Conservation (phyloP, 1,284 basidiomycete species). For the Heterobasidion occidentale region DNA sequence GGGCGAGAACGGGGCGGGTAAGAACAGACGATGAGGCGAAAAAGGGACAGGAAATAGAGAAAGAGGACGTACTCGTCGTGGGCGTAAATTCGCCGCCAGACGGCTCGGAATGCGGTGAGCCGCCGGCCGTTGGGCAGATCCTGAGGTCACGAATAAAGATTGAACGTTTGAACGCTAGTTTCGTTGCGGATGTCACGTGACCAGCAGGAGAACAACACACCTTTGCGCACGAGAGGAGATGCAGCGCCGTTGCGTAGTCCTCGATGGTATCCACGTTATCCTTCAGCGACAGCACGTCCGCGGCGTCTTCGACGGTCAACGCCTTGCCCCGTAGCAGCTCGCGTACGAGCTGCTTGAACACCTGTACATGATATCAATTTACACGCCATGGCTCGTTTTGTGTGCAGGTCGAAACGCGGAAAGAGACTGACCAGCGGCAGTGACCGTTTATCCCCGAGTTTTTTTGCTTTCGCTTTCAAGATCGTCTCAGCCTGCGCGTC, state of each 20-base stretch:
- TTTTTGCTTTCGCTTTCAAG: constrained; percentile 42
- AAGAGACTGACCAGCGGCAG: constrained; percentile 35
- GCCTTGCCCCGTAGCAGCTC: constrained; percentile 63
- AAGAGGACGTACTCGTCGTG: constrained; percentile 72
- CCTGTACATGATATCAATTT: constrained; percentile 24
- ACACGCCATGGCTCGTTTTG: not conserved
- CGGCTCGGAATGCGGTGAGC: constrained; percentile 58
- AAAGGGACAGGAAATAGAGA: not conserved
- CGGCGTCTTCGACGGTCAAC: constrained; percentile 58
- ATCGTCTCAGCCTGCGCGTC: constrained; percentile 63
- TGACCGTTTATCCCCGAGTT: constrained; percentile 34
- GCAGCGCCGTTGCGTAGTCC: constrained; percentile 59
- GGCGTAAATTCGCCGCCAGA: constrained; percentile 85
- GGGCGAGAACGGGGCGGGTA: not conserved
- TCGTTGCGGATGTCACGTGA: not conserved
- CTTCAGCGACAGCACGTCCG: constrained; percentile 67
- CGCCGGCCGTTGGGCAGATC: constrained; percentile 63
- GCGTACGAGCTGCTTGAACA: constrained; percentile 59
- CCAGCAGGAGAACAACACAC: constrained; percentile 24
- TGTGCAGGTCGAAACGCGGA: too few relatives aligned
- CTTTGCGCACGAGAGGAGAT: constrained; percentile 47
- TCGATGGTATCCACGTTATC: constrained; percentile 48
- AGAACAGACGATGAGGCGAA: not conserved
- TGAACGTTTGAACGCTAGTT: constrained; percentile 11
- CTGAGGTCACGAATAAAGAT: constrained; percentile 26